phyloP scores from a whole-genome alignment of 2,329 filamentous ascomycete species.

The Colletotrichum tamarilloi region DNA sequence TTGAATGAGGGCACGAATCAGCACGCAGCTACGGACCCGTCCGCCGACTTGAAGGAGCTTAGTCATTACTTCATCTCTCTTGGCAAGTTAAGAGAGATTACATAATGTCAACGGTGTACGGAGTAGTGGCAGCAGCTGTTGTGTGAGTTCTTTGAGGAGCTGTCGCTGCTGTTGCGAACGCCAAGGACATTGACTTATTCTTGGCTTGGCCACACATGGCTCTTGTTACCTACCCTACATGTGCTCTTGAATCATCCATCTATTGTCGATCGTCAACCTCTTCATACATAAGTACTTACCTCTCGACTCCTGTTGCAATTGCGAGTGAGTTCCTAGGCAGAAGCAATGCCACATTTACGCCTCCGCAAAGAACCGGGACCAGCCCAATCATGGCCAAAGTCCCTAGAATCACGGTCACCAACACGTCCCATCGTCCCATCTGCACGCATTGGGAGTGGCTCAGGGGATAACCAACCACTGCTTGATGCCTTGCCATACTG shows the following conservation, averaged over 20 bases:
- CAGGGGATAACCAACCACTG: background rate
- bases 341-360: background rate
- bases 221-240: no score
- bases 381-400: background rate
- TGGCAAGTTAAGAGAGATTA: slow-evolving; percentile 27
- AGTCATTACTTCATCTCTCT: slow-evolving; percentile 21
- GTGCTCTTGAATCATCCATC: background rate
- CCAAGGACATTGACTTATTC: no score
- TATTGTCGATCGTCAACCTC: background rate
- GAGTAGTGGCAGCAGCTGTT: background rate
- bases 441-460: background rate
- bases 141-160: background rate
- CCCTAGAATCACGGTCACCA: background rate
- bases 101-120: slow-evolving; percentile 5
- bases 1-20: slow-evolving; percentile 35
- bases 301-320: background rate
- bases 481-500: background rate
- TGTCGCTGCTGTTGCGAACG: background rate
- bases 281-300: background rate
- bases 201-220: background rate
- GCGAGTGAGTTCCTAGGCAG: background rate
- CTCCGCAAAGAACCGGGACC: background rate
- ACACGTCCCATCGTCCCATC: background rate
- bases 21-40: slow-evolving; percentile 26
- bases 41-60: slow-evolving; percentile 21